phyloP scores from a whole-genome alignment of 2,329 filamentous ascomycete species.

The Monilinia fructigena region DNA sequence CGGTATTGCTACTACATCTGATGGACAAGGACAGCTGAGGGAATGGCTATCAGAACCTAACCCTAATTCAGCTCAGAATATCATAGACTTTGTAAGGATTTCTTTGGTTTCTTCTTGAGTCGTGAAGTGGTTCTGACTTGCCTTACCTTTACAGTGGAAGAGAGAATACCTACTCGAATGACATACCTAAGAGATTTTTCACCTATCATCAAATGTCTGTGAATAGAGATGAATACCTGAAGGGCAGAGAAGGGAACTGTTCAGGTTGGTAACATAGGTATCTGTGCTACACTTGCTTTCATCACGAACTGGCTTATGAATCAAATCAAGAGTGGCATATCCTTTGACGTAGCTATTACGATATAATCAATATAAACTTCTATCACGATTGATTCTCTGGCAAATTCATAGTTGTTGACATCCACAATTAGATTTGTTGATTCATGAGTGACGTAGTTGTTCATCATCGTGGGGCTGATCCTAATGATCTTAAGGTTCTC shows the following conservation, averaged over 20 bases:
- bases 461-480: not conserved
- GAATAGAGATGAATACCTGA: not conserved
- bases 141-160: constrained; percentile 8
- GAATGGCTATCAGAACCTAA: constrained; percentile 31
- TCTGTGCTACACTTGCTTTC: not conserved
- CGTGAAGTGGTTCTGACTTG: constrained; percentile 1
- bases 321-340: not conserved
- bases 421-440: not conserved
- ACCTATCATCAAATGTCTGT: not conserved
- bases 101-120: not conserved
- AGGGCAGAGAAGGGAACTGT: not conserved
- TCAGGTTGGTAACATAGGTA: not conserved
- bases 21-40: constrained; percentile 33
- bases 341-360: not conserved
- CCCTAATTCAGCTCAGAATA: constrained; percentile 29
- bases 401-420: not conserved
- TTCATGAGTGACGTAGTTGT: constrained; percentile 8
- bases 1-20: constrained; percentile 31
- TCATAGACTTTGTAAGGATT: constrained; percentile 34
- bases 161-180: constrained; percentile 26
- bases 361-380: not conserved
- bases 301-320: not conserved
- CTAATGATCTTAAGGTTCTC: not conserved
- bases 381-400: not conserved
- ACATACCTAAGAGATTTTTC: not conserved